phyloP scores from a whole-genome alignment of 805 yeast species.

The Suhomyces sp. region DNA sequence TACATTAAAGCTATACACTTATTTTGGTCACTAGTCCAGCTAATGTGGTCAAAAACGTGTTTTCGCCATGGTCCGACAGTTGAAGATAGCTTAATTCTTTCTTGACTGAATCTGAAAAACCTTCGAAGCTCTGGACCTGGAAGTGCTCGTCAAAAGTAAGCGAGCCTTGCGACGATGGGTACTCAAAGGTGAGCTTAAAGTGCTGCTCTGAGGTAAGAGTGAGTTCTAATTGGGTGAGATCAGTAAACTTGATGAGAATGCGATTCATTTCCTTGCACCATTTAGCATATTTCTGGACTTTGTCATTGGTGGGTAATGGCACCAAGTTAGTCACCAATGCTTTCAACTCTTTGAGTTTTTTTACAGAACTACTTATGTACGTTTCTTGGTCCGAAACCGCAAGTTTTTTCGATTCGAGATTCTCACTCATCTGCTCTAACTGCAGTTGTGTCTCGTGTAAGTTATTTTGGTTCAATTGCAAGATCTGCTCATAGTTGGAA shows the following conservation, averaged over 20 bases:
- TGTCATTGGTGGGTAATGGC: conserved; percentile 4
- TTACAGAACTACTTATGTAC: conserved; percentile 2
- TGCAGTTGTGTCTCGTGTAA: background rate
- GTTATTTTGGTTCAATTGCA: background rate
- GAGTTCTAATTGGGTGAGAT: conserved; percentile 4
- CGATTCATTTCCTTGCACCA: conserved; percentile 24
- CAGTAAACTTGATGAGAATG: conserved; percentile 13
- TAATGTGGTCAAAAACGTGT: conserved; percentile 4
- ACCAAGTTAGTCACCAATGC: background rate
- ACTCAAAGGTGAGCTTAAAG: background rate
- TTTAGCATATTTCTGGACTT: conserved; percentile 16
- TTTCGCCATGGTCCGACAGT: background rate
- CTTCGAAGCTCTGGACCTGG: background rate
- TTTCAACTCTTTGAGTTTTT: conserved; percentile 3
- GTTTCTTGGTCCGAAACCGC: conserved; percentile 7
- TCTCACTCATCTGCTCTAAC: background rate
- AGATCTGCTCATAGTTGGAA: background rate
- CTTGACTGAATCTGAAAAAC: background rate
- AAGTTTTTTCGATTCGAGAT: conserved; percentile 4
- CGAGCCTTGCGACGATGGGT: background rate
- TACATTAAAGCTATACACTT: background rate
- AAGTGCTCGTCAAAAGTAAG: background rate
- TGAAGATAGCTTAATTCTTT: background rate
- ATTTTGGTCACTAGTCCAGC: background rate
- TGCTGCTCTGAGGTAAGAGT: background rate